Conservation (phyloP, 768 basidiomycete species). For the Lactarius quietus region DNA sequence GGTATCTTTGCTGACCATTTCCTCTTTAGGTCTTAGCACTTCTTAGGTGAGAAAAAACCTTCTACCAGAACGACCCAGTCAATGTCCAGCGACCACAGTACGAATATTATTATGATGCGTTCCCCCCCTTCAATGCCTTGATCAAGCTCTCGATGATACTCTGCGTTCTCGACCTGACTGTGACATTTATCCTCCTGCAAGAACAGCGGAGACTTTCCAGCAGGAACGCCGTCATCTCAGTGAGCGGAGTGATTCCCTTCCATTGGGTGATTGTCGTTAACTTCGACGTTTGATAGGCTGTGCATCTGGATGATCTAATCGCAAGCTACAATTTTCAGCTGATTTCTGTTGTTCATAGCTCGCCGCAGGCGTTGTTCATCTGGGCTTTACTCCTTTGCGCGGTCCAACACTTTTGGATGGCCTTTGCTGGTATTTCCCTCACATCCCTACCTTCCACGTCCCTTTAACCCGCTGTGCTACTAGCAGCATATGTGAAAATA, state of each 20-base stretch:
- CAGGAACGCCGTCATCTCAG: not conserved
- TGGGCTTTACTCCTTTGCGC: no score
- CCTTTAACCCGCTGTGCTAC: no score
- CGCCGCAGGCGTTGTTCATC: no score
- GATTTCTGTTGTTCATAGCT: no score
- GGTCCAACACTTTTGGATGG: no score
- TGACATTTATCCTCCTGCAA: not conserved
- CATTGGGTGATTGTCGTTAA: no score
- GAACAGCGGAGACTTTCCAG: slow-evolving; percentile 3
- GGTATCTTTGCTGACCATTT: not conserved
- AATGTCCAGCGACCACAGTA: not conserved
- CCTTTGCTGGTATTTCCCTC: no score
- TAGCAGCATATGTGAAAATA: no score
- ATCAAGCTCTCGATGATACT: slow-evolving; percentile 9
- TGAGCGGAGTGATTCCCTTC: not conserved
- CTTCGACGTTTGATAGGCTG: no score
- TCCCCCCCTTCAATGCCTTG: not conserved
- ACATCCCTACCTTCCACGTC: no score
- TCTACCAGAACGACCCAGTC: not conserved
- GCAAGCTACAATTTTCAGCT: no score
- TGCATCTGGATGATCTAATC: no score
- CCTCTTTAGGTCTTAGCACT: slow-evolving; percentile 4
- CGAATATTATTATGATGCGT: slow-evolving; percentile 5
- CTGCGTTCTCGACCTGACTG: not conserved
- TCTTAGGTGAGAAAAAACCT: slow-evolving; percentile 3